Conservation (phyloP, 2,329 filamentous ascomycete genomes). For the Phialocephala sp. region DNA sequence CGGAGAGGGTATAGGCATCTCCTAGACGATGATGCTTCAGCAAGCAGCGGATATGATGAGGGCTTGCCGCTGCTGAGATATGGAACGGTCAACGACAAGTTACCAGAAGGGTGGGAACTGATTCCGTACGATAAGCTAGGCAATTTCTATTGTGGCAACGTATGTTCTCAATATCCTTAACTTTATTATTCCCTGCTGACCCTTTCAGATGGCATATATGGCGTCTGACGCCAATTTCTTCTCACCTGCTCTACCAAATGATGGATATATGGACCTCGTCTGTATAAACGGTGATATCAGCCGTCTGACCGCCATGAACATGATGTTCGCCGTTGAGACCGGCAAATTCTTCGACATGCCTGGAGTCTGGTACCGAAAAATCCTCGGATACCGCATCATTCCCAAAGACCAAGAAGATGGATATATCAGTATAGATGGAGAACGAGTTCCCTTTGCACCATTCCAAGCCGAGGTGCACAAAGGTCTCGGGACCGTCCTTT, state of each 20-base stretch:
- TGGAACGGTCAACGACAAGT: slow-evolving; percentile 77
- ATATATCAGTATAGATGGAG: slow-evolving; percentile 94
- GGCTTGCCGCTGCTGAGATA: slow-evolving; percentile 77
- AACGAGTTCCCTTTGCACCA: slow-evolving; percentile 82
- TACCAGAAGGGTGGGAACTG: slow-evolving; percentile 80
- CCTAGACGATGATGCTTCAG: slow-evolving; percentile 43
- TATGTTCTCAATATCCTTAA: slow-evolving; percentile 47
- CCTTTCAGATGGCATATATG: slow-evolving; percentile 83
- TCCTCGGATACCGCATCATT: slow-evolving; percentile 84
- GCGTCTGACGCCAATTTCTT: slow-evolving; percentile 88
- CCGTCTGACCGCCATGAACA: slow-evolving; percentile 67
- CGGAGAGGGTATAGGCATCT: slow-evolving; percentile 39
- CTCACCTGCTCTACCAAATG: slow-evolving; percentile 77
- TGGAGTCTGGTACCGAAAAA: slow-evolving; percentile 80
- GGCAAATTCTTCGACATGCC: slow-evolving; percentile 79
- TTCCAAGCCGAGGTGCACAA: slow-evolving; percentile 91
- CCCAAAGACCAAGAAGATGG: slow-evolving; percentile 75
- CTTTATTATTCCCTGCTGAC: slow-evolving; percentile 1
- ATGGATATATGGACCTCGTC: slow-evolving; percentile 86
- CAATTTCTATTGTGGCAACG: slow-evolving; percentile 93
- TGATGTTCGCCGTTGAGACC: slow-evolving; percentile 73
- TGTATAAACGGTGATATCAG: slow-evolving; percentile 78
- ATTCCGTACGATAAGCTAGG: slow-evolving; percentile 78
- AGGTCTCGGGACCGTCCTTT: slow-evolving; percentile 83
- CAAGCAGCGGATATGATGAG: slow-evolving; percentile 42